phyloP scores from a whole-genome alignment of 768 basidiomycete genomes.

The Boletus vermiculosoides region DNA sequence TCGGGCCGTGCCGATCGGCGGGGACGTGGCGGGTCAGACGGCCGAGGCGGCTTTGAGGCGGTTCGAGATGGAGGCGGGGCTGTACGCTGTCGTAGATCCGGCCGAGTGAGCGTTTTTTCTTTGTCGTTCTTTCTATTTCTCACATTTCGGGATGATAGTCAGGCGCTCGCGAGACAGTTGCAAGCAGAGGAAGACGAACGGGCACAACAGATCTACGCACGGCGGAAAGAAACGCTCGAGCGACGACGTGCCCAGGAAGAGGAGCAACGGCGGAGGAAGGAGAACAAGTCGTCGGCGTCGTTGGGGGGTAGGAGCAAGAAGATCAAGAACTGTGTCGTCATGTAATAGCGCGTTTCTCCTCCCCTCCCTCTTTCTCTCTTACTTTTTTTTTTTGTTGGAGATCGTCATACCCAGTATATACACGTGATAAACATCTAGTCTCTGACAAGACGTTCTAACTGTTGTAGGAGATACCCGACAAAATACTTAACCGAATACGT shows the following conservation, averaged over 20 bases:
- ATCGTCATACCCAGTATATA: neutral
- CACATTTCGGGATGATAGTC: conserved; percentile 37
- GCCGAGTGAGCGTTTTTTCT: conserved; percentile 53
- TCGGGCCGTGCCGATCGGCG: conserved; percentile 65
- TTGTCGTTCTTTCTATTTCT: neutral
- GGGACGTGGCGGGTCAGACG: conserved; percentile 75
- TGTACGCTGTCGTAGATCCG: conserved; percentile 43
- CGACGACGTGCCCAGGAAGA: conserved; percentile 17
- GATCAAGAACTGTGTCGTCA: conserved; percentile 50
- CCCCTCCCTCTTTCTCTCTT: neutral
- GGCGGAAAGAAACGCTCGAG: conserved; percentile 32
- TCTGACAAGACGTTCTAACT: neutral
- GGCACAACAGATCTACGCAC: conserved; percentile 39
- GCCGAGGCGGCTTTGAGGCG: conserved; percentile 58
- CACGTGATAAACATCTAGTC: neutral
- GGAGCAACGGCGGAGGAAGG: conserved; percentile 16
- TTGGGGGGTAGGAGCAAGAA: conserved; percentile 36
- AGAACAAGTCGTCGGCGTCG: conserved; percentile 23
- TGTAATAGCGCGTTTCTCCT: neutral
- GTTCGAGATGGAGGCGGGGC: conserved; percentile 44
- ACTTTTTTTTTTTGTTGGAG: neutral
- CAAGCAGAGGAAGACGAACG: conserved; percentile 77
- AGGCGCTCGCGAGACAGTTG: conserved; percentile 68
- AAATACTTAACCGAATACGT: neutral
- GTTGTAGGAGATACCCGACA: neutral